Conservation (phyloP, 768 basidiomycete genomes). For the Hericium alpestre region DNA sequence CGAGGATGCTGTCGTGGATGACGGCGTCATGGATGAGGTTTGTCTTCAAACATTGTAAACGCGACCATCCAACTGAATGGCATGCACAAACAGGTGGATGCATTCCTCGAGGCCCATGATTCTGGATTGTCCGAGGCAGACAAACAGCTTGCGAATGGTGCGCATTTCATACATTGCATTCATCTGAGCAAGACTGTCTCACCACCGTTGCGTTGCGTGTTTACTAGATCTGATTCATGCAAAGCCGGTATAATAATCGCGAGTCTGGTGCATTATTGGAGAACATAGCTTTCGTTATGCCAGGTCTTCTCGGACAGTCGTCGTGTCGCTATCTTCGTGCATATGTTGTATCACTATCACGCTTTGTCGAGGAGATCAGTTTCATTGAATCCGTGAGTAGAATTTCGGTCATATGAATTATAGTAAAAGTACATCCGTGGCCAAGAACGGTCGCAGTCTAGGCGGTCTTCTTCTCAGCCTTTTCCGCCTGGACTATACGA, state of each 20-base stretch:
- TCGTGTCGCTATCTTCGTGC: slow-evolving; percentile 3
- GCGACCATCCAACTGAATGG: not conserved
- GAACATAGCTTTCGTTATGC: not conserved
- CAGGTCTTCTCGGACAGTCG: not conserved
- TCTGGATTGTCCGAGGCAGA: slow-evolving; percentile 74
- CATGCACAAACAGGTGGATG: slow-evolving; percentile 55
- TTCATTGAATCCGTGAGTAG: not conserved
- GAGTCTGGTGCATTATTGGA: not conserved
- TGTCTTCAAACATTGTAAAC: slow-evolving; percentile 12
- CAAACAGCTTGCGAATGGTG: slow-evolving; percentile 67
- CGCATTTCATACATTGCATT: slow-evolving; percentile 12
- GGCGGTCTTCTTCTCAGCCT: not conserved
- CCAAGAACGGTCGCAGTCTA: not conserved
- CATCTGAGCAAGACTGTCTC: not conserved
- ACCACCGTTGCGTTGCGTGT: not conserved
- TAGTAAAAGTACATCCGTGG: no score
- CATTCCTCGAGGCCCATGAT: slow-evolving; percentile 90
- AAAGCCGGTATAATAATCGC: slow-evolving; percentile 40
- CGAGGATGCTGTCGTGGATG: slow-evolving; percentile 47
- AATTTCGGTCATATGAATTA: not conserved
- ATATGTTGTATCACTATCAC: slow-evolving; percentile 10
- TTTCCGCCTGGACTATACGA: not conserved
- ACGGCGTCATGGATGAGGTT: slow-evolving; percentile 85
- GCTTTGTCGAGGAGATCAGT: not conserved
- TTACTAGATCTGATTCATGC: slow-evolving; percentile 47